Conservation (phyloP, 2,329 filamentous ascomycete genomes). For the Cordyceps tenuipes region DNA sequence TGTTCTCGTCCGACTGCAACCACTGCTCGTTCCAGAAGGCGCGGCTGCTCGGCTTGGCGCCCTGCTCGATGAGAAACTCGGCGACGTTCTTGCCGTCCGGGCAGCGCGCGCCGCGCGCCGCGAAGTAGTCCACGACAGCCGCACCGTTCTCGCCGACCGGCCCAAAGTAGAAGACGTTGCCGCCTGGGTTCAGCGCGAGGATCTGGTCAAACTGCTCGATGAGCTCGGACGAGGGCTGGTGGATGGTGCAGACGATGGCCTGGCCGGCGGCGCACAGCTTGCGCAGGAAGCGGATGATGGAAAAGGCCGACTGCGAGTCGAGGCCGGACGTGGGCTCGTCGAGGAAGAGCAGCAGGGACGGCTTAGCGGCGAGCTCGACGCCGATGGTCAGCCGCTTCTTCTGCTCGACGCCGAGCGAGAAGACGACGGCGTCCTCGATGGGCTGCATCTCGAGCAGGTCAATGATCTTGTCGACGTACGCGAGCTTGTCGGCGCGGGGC, state of each 20-base stretch:
- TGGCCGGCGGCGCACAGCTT: slow-evolving; percentile 53
- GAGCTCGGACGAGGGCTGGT: slow-evolving; percentile 48
- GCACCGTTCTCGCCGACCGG: slow-evolving; percentile 42
- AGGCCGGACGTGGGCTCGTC: slow-evolving; percentile 54
- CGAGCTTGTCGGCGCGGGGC: slow-evolving; percentile 52
- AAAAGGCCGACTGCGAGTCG: slow-evolving; percentile 50
- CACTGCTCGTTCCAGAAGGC: slow-evolving; percentile 67
- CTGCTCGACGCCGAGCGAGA: slow-evolving; percentile 54
- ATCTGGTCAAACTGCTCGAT: slow-evolving; percentile 51
- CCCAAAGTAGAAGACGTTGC: slow-evolving; percentile 46
- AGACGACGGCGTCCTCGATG: slow-evolving; percentile 55
- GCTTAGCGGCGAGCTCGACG: slow-evolving; percentile 48
- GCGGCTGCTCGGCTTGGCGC: slow-evolving; percentile 28
- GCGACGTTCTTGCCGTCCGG: slow-evolving; percentile 46
- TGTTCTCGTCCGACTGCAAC: slow-evolving; percentile 55
- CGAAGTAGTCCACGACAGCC: slow-evolving; percentile 43
- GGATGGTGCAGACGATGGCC: slow-evolving; percentile 52
- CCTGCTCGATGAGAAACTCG: slow-evolving; percentile 41
- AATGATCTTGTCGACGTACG: slow-evolving; percentile 61
- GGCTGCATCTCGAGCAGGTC: slow-evolving; percentile 60
- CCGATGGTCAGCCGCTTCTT: slow-evolving; percentile 48
- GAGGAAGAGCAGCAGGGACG: slow-evolving; percentile 54
- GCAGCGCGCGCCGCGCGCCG: slow-evolving; percentile 55
- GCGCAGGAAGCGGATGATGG: slow-evolving; percentile 53
- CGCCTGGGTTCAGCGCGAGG: slow-evolving; percentile 44